Conservation (phyloP, 2,329 filamentous ascomycete species). For the Hypoxylon sp. region DNA sequence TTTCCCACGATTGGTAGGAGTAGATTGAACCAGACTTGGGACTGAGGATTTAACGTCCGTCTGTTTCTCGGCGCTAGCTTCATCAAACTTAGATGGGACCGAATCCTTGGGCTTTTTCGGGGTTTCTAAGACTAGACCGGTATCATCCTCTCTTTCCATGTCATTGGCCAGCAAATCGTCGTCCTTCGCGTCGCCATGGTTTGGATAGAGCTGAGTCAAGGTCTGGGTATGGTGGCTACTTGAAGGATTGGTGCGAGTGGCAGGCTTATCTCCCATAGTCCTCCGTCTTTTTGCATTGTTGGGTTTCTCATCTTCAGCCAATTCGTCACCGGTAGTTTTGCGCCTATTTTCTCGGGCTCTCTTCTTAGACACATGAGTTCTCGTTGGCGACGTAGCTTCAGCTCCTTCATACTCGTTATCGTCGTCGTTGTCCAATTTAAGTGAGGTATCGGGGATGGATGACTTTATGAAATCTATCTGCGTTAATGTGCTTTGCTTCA, state of each 20-base stretch:
- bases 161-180: slow-evolving; percentile 40
- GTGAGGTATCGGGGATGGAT: slow-evolving; percentile 28
- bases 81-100: slow-evolving; percentile 3
- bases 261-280: slow-evolving; percentile 44
- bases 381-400: neutral
- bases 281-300: slow-evolving; percentile 44
- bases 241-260: slow-evolving; percentile 30
- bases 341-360: slow-evolving; percentile 38
- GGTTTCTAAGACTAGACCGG: slow-evolving; percentile 39
- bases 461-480: slow-evolving; percentile 45
- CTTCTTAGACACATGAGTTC: slow-evolving; percentile 26
- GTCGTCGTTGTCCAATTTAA: slow-evolving; percentile 32
- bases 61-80: slow-evolving; percentile 3
- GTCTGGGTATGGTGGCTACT: slow-evolving; percentile 48
- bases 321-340: slow-evolving; percentile 43
- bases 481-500: slow-evolving; percentile 43
- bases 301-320: slow-evolving; percentile 30
- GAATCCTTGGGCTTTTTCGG: slow-evolving; percentile 36
- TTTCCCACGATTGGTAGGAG: slow-evolving; percentile 41
- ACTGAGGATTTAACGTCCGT: slow-evolving; percentile 26
- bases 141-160: slow-evolving; percentile 42
- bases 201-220: slow-evolving; percentile 41
- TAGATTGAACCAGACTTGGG: slow-evolving; percentile 38
- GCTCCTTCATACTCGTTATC: slow-evolving; percentile 27
- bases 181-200: slow-evolving; percentile 22